Evolutionary conservation across 2,329 filamentous ascomycete species (phyloP), one percentile per base, ranked within the genome.

Genomic region (Epichloe sylvatica): DNA sequence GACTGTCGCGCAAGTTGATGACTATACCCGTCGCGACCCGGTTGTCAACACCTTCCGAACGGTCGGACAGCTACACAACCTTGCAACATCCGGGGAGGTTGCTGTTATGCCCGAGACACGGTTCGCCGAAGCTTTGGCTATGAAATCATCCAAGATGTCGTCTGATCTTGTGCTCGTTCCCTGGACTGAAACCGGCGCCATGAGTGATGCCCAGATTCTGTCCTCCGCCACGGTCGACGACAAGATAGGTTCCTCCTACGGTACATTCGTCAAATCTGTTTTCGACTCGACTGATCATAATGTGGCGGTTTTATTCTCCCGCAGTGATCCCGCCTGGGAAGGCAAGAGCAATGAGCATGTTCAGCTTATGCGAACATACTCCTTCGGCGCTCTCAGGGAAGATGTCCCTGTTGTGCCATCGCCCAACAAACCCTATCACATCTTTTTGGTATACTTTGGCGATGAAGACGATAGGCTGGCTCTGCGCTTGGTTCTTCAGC

Each of bases 31-130:
- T 6, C 76, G 78, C 58, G 91, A 97, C 59, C 88, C 91, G 0
- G 83, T 97, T 4, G 80, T 96, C 49, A 95, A 94, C 62, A 86
- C 87, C 0, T 96, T 96, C 74, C 80, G 86, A 45, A 87, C 88
- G 0, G 90, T 96, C 57, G 88, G 87, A 1, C 84, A 85, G 54
- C 78, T 95, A 39, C 81, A 92, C 61, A 86, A 90, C 54, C 75
- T 96, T 1, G 81, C 87, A 0, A 83, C 91, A 15, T 87, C 86
- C 4, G 23, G 88, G 88, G 84, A 83, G 52, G 83, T 94, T 1
- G 81, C 85, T 0, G 80, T 95, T 45, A 81, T 90, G 1, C 87
- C 89, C 0, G 81, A 89, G 49, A 72, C 77, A 11, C 83, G 82
- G 0, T 96, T 88, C 60, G 81, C 89, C 0, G 86, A 91, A 51